Evolutionary conservation across 352 stramenopile species (phyloP).

Genomic region (Phytopythium helicoides): DNA sequence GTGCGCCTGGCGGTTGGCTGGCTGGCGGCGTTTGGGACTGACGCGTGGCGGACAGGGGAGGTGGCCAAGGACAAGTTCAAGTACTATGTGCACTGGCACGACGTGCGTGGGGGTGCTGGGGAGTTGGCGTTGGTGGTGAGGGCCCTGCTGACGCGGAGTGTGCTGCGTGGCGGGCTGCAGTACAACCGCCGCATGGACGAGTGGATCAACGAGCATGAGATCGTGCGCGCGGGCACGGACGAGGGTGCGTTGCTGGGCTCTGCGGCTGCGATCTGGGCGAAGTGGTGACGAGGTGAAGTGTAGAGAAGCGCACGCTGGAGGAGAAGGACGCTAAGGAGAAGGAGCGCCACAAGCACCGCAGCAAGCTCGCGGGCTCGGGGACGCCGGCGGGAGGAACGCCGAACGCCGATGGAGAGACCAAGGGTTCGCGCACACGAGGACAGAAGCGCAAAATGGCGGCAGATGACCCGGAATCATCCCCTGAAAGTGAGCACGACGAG

Average conservation of each 20-base stretch:
- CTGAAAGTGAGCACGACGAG: slow-evolving; percentile 92
- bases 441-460: slow-evolving; percentile 77
- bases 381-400: neutral
- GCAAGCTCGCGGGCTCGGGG: slow-evolving; percentile 19
- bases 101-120: slow-evolving; percentile 29
- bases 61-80: slow-evolving; percentile 68
- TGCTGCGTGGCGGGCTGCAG: slow-evolving; percentile 17
- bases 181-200: slow-evolving; percentile 89
- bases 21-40: neutral
- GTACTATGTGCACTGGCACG: slow-evolving; percentile 87
- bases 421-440: slow-evolving; percentile 46
- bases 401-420: slow-evolving; percentile 19
- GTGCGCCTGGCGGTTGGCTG: neutral
- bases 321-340: slow-evolving; percentile 79
- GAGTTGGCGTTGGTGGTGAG: neutral
- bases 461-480: slow-evolving; percentile 76
- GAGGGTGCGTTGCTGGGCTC: slow-evolving; percentile 21
- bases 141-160: neutral
- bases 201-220: slow-evolving; percentile 84
- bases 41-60: slow-evolving; percentile 22
- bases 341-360: slow-evolving; percentile 50
- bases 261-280: neutral
- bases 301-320: slow-evolving; percentile 64
- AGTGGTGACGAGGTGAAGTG: too few relatives aligned
- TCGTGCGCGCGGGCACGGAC: slow-evolving; percentile 70